Evolutionary conservation across 2,329 filamentous ascomycete species (phyloP).

Genomic region (Didymella keratinophila): DNA sequence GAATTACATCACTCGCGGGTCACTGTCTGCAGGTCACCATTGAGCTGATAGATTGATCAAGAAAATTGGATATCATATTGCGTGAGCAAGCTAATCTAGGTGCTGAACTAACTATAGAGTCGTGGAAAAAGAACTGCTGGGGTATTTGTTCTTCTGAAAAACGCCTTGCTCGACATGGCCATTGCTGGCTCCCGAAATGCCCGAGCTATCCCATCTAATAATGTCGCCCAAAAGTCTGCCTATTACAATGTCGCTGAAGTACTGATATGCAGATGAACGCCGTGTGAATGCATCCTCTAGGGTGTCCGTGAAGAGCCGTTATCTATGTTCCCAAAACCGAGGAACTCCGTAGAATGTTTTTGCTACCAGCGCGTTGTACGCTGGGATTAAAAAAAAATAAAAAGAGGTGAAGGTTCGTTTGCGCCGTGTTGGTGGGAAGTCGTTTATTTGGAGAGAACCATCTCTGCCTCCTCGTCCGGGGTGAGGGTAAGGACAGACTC

Average conservation of each 20-base stretch:
- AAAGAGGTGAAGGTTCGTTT: not conserved
- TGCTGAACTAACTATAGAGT: not conserved
- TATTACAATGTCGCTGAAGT: constrained; percentile 11
- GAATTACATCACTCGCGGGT: not conserved
- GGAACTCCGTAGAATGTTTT: constrained; percentile 13
- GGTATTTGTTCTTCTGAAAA: constrained; percentile 38
- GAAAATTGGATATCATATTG: constrained; percentile 25
- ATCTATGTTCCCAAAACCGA: constrained; percentile 15
- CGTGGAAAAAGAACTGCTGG: constrained; percentile 22
- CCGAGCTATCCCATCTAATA: constrained; percentile 28
- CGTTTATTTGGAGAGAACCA: constrained; percentile 41
- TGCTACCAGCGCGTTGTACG: not conserved
- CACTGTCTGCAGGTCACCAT: not conserved
- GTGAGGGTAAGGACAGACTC: constrained; percentile 47
- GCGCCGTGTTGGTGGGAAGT: not conserved
- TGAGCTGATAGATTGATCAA: not conserved
- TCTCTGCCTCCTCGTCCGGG: constrained; percentile 40
- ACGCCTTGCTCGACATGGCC: constrained; percentile 35
- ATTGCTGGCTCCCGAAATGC: constrained; percentile 28
- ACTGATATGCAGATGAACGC: constrained; percentile 7
- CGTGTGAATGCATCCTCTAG: constrained; percentile 19
- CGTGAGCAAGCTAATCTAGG: constrained; percentile 27
- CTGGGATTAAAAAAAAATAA: not conserved
- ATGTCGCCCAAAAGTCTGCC: constrained; percentile 16
- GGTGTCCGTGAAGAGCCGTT: constrained; percentile 11